These are phyloP conservation scores for Citrus inodora DNA, from an alignment of 345 rosid genomes.

Conservation along the genomic window DNA sequence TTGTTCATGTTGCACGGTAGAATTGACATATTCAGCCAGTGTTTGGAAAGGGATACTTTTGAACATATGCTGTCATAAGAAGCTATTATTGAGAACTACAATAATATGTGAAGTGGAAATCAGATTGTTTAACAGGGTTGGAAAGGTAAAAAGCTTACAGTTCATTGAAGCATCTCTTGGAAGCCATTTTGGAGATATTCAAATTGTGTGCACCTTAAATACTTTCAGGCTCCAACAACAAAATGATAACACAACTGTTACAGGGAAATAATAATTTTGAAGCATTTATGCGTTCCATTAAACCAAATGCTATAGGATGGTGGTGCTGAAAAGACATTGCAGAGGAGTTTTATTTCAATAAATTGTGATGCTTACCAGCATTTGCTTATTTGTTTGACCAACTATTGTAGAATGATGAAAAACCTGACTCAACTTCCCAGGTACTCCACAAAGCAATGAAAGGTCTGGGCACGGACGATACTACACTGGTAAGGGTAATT, in stretches of 20 bases:
- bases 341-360: background rate
- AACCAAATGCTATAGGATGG: background rate
- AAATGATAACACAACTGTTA: too few species aligned
- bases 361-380: background rate
- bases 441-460: slow-evolving; percentile 56
- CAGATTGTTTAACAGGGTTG: background rate
- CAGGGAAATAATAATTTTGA: background rate
- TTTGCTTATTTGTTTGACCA: background rate
- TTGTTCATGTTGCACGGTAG: background rate
- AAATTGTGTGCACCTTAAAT: too few species aligned
- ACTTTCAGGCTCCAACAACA: too few species aligned
- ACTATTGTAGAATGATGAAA: background rate
- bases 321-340: background rate
- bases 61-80: background rate
- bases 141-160: too few species aligned
- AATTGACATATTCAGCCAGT: background rate
- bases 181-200: too few species aligned
- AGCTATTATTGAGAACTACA: background rate
- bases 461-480: slow-evolving; percentile 63
- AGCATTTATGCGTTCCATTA: background rate
- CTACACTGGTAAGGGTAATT: slow-evolving; percentile 48
- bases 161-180: too few species aligned
- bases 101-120: background rate
- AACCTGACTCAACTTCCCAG: slow-evolving; percentile 22
- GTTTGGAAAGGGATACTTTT: background rate